Base-by-base conservation (phyloP, 306 rosid species). In the Clitoria ternatea region DNA sequence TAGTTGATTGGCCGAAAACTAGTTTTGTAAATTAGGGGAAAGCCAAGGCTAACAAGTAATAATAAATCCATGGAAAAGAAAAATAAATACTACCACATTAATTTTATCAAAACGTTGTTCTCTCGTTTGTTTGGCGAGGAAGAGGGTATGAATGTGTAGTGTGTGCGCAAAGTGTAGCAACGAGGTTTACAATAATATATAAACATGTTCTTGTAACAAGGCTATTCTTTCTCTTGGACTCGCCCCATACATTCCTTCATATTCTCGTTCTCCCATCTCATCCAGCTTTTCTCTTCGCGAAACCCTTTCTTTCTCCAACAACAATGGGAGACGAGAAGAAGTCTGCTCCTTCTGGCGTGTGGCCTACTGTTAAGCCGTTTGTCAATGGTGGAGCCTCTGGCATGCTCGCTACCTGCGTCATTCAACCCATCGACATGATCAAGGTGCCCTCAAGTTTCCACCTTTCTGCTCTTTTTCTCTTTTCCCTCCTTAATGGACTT, bases 321-420 rank as follows among this genome's bases (percentile, higher is more conserved):
- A 19, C 53, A 57, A 95, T 95, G 99, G 97, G 90, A 72, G 99
- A 95, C 77, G 92, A 86, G 87, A 88, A 86, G 85, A 95, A 91
- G 61, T 63, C 96, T 47, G 52, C 22, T 9, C 23, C 45, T 15
- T 2, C 49, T 15, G 93, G 91, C 32, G 86, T 87, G 1, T 95
- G 97, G 99, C 81, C 95, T 14, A 73, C 97, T 26, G 69, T 91
- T 53, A 95, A 95, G 79, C 99, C 99, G 32, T 95, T 95, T 73
- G 81, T 89, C 74, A 95, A 95, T 86, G 99, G 99, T 7, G 99
- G 99, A 27, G 55, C 84, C 47, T 91, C 99, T 29, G 99, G 99
- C 49, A 91, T 95, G 99, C 99, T 95, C 57, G 97, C 99, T 13
- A 95, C 99, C 27, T 91, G 97, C 70, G 96, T 95, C 35, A 91